Evolutionary conservation across 768 basidiomycete genomes (phyloP).

Genomic region (Kwoniella dejecticola): DNA sequence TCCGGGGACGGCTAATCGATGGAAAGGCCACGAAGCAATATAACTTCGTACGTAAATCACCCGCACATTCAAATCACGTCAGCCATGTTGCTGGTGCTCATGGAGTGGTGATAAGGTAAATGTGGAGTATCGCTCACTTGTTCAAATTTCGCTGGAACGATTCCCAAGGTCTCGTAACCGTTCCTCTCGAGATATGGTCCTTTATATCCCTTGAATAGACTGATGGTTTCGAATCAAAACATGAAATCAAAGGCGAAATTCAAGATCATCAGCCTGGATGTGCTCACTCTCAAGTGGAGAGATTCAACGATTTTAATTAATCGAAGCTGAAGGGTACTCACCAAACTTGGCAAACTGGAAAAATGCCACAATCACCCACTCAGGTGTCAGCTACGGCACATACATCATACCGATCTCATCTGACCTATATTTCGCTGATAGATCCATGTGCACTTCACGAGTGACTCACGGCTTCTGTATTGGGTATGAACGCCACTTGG

Average conservation of each 20-base stretch:
- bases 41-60: background rate
- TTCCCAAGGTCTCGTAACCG: background rate
- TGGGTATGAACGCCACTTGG: background rate
- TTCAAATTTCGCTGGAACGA: conserved; percentile 2
- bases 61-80: too few relatives aligned
- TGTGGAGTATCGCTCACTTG: background rate
- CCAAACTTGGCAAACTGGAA: background rate
- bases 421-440: too few relatives aligned
- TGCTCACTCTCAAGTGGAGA: too few relatives aligned
- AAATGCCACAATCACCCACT: too few relatives aligned
- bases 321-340: background rate
- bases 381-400: too few relatives aligned
- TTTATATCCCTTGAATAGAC: background rate
- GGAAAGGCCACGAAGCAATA: background rate
- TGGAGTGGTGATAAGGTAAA: background rate
- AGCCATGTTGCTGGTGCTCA: too few relatives aligned
- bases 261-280: too few relatives aligned
- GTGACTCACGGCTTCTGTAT: conserved; percentile 7
- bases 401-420: too few relatives aligned
- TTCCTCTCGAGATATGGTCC: background rate
- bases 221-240: too few relatives aligned
- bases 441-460: too few relatives aligned
- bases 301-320: too few relatives aligned
- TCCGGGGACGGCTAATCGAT: background rate
- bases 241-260: too few relatives aligned